These are phyloP conservation scores for Chenopodium quinoa DNA, from an alignment of 148 eudicot species.

Conservation along the genomic window DNA sequence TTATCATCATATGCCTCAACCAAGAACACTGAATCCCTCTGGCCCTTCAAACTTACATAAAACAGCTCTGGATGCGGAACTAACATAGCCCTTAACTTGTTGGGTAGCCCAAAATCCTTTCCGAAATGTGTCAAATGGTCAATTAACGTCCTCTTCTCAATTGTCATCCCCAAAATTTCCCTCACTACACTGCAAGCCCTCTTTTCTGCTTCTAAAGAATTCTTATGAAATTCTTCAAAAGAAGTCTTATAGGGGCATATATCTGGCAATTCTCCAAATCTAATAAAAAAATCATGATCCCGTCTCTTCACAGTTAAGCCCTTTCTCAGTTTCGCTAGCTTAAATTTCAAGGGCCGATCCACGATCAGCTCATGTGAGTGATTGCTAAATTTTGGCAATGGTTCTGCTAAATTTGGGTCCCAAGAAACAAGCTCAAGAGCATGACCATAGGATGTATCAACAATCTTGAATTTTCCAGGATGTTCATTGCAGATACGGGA, in stretches of 20 bases:
- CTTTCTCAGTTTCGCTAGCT: conserved; percentile 69
- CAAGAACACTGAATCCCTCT: conserved; percentile 76
- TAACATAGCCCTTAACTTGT: conserved; percentile 72
- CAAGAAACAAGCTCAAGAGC: conserved; percentile 87
- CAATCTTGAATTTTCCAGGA: conserved; percentile 69
- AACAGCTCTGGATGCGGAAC: conserved; percentile 90
- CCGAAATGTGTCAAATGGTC: conserved; percentile 91
- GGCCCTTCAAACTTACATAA: conserved; percentile 81
- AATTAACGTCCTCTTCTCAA: conserved; percentile 80
- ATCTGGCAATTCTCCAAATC: conserved; percentile 62
- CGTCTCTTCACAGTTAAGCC: conserved; percentile 65
- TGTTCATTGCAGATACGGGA: conserved; percentile 70
- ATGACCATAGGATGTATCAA: conserved; percentile 93
- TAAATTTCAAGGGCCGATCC: conserved; percentile 84
- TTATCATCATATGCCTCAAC: conserved; percentile 79
- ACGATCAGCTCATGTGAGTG: conserved; percentile 51
- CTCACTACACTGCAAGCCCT: conserved; percentile 87
- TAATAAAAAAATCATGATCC: conserved; percentile 61
- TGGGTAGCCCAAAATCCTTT: conserved; percentile 84
- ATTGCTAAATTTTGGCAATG: conserved; percentile 39
- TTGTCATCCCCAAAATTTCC: conserved; percentile 81
- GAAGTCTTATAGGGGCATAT: conserved; percentile 71
- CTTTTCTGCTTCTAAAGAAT: conserved; percentile 73
- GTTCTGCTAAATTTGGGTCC: conserved; percentile 53
- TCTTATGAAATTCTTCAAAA: conserved; percentile 40